Evolutionary conservation across 345 rosid species (phyloP), one percentile per base, ranked within the genome.

Genomic region (Populus alba): DNA sequence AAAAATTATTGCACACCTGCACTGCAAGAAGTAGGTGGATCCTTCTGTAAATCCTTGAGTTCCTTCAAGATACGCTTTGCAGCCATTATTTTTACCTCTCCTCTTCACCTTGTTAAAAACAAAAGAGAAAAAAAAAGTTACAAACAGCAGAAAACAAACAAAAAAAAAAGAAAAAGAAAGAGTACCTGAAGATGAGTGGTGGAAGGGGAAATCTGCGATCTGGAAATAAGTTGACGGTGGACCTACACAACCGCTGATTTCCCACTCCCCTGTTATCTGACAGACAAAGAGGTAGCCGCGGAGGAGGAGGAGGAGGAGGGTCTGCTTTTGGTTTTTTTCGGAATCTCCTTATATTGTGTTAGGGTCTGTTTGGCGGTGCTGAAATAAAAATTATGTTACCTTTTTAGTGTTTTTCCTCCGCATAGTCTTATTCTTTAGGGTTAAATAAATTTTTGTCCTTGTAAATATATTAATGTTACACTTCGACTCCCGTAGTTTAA

Each of bases 11-110:
- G 7, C 41, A 47, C 57, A 86, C 88, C 86, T 31, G 88, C 88
- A 65, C 86, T 86, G 85, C 88, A 86, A 71, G 88, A 86, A 47
- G 85, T 86, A 41, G 86, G 88, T 23, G 88, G 88, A 69, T 86
- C 86, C 70, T 79, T 86, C 85, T 86, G 87, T 82, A 85, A 80
- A 78, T 85, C 87, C 85, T 85, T 85, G 49, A 85, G 86, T 72
- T 85, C 88, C 81, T 86, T 86, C 85, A 86, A 77, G 38, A 86
- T 86, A 73, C 88, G 85, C 82, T 86, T 86, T 13, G 88, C 81
- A 79, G 87, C 88, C 88, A 86, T 81, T 78, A 59, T 25, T 8
- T 49, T 23, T 4, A 10, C 65, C 25, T 78, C 80, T 63, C 66
- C 57, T 41, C n/a, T 23, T 35, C 37, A 33, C 55, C 65, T 69